A percentile compares a stretch with the other conserved stretches of the same genome.
Conservation (phyloP, 257 asterid genomes). For the Capsicum baccatum region DNA sequence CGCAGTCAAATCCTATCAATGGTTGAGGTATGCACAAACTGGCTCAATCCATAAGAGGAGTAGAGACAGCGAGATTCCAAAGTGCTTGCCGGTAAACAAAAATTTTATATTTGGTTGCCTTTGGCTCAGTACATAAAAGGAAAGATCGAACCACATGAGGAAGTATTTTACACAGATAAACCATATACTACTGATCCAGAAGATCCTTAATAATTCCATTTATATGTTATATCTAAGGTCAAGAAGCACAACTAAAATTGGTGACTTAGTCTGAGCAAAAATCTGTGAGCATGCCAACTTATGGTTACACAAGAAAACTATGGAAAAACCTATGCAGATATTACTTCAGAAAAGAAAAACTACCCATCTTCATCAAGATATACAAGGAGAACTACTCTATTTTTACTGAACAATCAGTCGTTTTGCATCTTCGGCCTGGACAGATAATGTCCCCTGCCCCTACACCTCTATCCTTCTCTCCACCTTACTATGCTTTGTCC, state of each 20-base stretch:
- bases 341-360: not conserved
- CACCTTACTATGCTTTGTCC: not conserved
- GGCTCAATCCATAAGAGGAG: not conserved
- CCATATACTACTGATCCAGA: not conserved
- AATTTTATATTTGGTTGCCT: not conserved
- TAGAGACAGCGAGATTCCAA: not conserved
- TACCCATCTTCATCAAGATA: not conserved
- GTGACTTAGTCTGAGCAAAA: not conserved
- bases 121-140: not conserved
- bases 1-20: not conserved
- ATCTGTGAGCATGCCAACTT: not conserved
- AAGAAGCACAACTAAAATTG: not conserved
- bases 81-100: not conserved
- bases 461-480: not conserved
- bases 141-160: not conserved
- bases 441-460: not conserved
- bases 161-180: not conserved
- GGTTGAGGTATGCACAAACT: not conserved
- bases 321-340: not conserved
- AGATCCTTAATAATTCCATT: not conserved
- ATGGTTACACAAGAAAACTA: not conserved
- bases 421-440: not conserved
- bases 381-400: not conserved
- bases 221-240: not conserved
- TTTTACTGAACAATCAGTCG: not conserved